phyloP scores from a whole-genome alignment of 179 eudicot genomes.

The Beta macrorhiza region DNA sequence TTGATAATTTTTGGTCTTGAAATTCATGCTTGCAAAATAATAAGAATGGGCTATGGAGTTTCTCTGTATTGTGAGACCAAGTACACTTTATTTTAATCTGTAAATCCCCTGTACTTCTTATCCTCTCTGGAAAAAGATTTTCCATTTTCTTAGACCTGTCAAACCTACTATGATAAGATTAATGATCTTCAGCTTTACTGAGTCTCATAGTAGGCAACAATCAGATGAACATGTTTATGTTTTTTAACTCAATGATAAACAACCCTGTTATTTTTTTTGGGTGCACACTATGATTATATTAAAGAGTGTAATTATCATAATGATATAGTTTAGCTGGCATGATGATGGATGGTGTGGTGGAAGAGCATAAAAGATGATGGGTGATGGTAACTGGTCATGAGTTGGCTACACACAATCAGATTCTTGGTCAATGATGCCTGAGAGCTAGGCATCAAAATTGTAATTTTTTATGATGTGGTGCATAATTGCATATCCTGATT shows the following conservation, averaged over 20 bases:
- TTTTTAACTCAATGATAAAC: neutral
- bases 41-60: neutral
- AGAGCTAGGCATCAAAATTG: neutral
- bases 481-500: neutral
- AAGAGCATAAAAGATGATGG: neutral
- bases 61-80: no score
- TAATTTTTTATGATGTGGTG: neutral
- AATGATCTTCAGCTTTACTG: neutral
- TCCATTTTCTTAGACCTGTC: neutral
- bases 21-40: conserved; percentile 14
- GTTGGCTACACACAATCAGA: neutral
- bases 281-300: neutral
- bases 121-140: neutral
- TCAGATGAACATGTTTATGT: neutral
- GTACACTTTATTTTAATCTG: neutral
- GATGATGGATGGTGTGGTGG: neutral
- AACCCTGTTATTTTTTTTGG: neutral
- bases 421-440: neutral
- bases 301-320: neutral
- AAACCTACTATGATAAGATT: neutral
- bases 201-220: neutral
- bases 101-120: neutral
- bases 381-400: neutral
- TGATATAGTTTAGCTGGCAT: neutral
- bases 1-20: neutral